phyloP scores from a whole-genome alignment of 164 flowering plant genomes.

The Litsea cubeba region DNA sequence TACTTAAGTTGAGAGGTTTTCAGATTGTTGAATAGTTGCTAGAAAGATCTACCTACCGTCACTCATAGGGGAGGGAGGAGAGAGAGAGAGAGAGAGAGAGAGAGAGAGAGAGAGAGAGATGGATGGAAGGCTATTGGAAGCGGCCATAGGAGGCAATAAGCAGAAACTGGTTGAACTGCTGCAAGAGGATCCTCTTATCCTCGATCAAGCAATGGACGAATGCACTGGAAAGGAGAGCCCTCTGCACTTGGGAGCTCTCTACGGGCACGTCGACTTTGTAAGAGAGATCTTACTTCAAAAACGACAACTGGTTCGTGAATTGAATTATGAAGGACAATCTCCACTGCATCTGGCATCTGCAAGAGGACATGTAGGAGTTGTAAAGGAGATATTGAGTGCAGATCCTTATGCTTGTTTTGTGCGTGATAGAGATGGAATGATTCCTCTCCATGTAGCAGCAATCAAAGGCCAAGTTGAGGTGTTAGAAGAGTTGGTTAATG shows the following conservation, averaged over 20 bases:
- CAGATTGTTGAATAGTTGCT: no score
- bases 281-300: constrained; percentile 3
- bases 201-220: constrained; percentile 11
- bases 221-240: constrained; percentile 14
- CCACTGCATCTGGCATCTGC: constrained; percentile 31
- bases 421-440: no score
- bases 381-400: no score
- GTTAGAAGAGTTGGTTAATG: no score
- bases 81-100: no score
- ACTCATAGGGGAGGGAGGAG: no score
- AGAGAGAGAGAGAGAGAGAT: background rate
- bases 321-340: constrained; percentile 3
- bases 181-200: constrained; percentile 16
- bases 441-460: no score
- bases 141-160: constrained; percentile 20
- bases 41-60: no score
- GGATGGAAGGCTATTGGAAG: constrained; percentile 24
- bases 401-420: no score
- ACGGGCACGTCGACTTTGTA: background rate
- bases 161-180: constrained; percentile 17
- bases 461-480: no score
- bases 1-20: no score
- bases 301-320: background rate
- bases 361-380: constrained; percentile 12
- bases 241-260: constrained; percentile 4